A percentile compares a stretch with the other conserved stretches of the same genome.
Evolutionary conservation across 257 asterid species (phyloP).

Genomic region (Primulina huaijiensis): DNA sequence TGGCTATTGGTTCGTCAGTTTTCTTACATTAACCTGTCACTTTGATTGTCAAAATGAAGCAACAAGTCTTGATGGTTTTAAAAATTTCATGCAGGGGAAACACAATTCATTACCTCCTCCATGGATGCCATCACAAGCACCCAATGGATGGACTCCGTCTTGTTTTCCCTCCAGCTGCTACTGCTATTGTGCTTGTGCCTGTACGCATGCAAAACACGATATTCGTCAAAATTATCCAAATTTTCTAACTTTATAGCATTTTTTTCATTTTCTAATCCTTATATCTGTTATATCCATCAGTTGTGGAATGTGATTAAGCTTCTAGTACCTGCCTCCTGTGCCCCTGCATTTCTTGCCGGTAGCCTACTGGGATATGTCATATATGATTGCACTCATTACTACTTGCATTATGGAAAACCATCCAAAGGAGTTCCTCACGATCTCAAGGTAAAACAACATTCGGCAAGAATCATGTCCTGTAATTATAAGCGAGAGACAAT

Average conservation of each 20-base stretch:
- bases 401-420: conserved; percentile 78
- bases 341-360: conserved; percentile 66
- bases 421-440: conserved; percentile 41
- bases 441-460: conserved; percentile 50
- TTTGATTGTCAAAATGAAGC: neutral
- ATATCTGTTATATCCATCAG: conserved; percentile 34
- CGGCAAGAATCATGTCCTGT: neutral
- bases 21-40: neutral
- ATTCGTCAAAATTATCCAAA: neutral
- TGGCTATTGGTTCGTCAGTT: conserved; percentile 40
- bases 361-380: conserved; percentile 65
- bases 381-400: conserved; percentile 82
- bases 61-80: conserved; percentile 10
- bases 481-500: too few relatives aligned
- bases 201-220: conserved; percentile 24
- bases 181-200: conserved; percentile 36
- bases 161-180: conserved; percentile 57
- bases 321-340: conserved; percentile 35
- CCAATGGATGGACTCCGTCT: conserved; percentile 62
- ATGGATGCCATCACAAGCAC: conserved; percentile 73
- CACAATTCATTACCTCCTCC: conserved; percentile 53
- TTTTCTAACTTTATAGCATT: neutral
- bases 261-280: neutral
- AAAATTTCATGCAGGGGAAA: conserved; percentile 41
- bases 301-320: conserved; percentile 53